A percentile compares a stretch with the other conserved stretches of the same genome.
phyloP scores from a whole-genome alignment of 805 yeast species.

The Cyberlindnera subsufficiens region DNA sequence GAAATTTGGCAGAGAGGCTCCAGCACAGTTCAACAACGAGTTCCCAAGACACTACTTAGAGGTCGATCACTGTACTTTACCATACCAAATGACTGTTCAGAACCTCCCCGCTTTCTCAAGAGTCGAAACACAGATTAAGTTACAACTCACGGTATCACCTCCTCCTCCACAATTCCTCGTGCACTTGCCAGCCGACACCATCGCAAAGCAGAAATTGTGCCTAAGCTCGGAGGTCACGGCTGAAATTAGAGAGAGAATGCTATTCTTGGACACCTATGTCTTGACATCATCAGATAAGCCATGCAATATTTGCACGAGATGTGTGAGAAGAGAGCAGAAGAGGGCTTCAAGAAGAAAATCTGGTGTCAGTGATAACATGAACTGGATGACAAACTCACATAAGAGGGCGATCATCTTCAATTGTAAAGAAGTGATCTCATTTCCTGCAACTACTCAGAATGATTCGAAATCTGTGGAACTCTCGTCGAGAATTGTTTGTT shows the following conservation, averaged over 20 bases:
- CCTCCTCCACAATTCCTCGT: slow-evolving; percentile 69
- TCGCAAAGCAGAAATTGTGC: slow-evolving; percentile 81
- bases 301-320: slow-evolving; percentile 82
- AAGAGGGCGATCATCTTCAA: slow-evolving; percentile 87
- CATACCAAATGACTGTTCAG: slow-evolving; percentile 44
- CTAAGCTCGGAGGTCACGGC: slow-evolving; percentile 39
- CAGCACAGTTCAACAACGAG: slow-evolving; percentile 16
- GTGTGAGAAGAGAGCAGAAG: slow-evolving; percentile 89
- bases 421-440: slow-evolving; percentile 78
- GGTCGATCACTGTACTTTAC: slow-evolving; percentile 24
- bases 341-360: slow-evolving; percentile 89
- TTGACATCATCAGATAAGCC: slow-evolving; percentile 48
- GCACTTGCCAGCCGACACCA: slow-evolving; percentile 81
- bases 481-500: slow-evolving; percentile 81
- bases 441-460: slow-evolving; percentile 46
- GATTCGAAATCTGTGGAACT: slow-evolving; percentile 36
- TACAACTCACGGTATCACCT: slow-evolving; percentile 63
- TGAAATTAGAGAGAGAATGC: slow-evolving; percentile 45
- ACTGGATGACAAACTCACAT: slow-evolving; percentile 70
- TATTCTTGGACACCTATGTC: slow-evolving; percentile 77
- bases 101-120: slow-evolving; percentile 79
- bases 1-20: slow-evolving; percentile 22
- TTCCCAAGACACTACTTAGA: slow-evolving; percentile 25
- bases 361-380: slow-evolving; percentile 65
- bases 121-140: slow-evolving; percentile 92